These are phyloP conservation scores for Rosa rugosa DNA, from an alignment of 306 rosid genomes.

Conservation along the genomic window DNA sequence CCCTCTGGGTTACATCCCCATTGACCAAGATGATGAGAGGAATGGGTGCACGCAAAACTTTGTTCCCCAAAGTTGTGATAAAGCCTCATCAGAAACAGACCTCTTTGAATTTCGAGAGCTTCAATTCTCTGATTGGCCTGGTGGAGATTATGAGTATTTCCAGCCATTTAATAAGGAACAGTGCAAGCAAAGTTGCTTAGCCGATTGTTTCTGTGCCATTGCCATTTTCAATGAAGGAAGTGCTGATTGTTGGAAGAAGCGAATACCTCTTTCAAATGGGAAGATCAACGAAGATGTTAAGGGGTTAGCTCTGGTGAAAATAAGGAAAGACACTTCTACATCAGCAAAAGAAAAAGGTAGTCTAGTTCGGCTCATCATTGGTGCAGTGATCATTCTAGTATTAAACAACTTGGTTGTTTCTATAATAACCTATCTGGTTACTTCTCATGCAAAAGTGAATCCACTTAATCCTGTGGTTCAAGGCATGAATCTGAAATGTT, in stretches of 20 bases:
- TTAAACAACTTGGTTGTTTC: background rate
- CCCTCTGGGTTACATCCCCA: background rate
- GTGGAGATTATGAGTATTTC: conserved; percentile 21
- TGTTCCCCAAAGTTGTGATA: conserved; percentile 35
- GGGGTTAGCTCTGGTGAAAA: conserved; percentile 8
- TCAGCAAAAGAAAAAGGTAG: background rate
- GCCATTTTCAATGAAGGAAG: conserved; percentile 4
- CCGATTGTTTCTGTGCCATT: conserved; percentile 30
- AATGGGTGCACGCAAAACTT: conserved; percentile 41
- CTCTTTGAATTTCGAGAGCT: conserved; percentile 20
- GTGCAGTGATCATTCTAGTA: background rate
- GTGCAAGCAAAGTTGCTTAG: conserved; percentile 40
- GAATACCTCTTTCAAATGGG: conserved; percentile 26
- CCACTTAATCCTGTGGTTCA: background rate
- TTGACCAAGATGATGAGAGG: conserved; percentile 36
- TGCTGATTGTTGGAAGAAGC: conserved; percentile 22
- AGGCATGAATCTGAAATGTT: conserved; percentile 14
- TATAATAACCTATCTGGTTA: background rate
- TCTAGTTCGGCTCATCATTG: background rate
- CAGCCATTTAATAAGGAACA: conserved; percentile 23
- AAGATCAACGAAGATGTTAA: background rate
- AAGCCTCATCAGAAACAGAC: conserved; percentile 8
- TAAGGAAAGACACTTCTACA: conserved; percentile 9
- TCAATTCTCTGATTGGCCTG: conserved; percentile 35
- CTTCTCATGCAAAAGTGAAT: background rate